These are phyloP conservation scores for Capsicum rhomboideum DNA, from an alignment of 257 asterid species.

Conservation along the genomic window DNA sequence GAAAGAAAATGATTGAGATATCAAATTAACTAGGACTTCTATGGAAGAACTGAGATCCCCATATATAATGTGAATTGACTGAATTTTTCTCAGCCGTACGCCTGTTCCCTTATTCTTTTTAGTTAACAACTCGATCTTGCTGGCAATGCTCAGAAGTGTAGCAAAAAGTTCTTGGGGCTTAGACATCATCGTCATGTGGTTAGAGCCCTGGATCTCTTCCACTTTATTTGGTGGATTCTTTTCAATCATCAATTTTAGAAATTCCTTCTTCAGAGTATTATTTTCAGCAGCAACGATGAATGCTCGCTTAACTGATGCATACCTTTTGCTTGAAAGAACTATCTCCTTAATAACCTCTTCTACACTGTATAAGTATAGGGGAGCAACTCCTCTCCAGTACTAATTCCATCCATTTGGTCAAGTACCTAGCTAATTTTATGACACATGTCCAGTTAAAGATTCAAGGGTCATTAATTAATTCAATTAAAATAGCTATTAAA, in stretches of 20 bases:
- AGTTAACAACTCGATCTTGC: neutral
- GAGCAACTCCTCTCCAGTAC: too few species aligned
- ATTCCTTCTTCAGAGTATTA: neutral
- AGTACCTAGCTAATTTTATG: too few species aligned
- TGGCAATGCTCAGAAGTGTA: slow-evolving; percentile 5
- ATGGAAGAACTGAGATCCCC: neutral
- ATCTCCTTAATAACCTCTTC: slow-evolving; percentile 9
- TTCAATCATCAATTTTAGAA: slow-evolving; percentile 19
- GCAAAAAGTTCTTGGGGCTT: slow-evolving; percentile 15
- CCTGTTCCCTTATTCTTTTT: neutral
- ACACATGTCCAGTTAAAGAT: too few species aligned
- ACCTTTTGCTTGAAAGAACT: neutral
- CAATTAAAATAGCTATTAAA: too few species aligned
- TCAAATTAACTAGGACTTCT: neutral
- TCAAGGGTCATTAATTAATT: too few species aligned
- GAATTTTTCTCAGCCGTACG: neutral
- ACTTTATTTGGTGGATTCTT: slow-evolving; percentile 32
- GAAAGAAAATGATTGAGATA: neutral
- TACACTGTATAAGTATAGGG: neutral
- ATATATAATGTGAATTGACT: neutral
- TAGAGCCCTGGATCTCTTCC: slow-evolving; percentile 17
- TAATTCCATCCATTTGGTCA: too few species aligned
- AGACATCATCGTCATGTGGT: slow-evolving; percentile 29
- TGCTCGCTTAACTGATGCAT: slow-evolving; percentile 18
- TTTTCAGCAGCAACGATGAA: slow-evolving; percentile 11